phyloP scores from a whole-genome alignment of 169 alveolate species.

The Plasmodium cynomolgi region DNA sequence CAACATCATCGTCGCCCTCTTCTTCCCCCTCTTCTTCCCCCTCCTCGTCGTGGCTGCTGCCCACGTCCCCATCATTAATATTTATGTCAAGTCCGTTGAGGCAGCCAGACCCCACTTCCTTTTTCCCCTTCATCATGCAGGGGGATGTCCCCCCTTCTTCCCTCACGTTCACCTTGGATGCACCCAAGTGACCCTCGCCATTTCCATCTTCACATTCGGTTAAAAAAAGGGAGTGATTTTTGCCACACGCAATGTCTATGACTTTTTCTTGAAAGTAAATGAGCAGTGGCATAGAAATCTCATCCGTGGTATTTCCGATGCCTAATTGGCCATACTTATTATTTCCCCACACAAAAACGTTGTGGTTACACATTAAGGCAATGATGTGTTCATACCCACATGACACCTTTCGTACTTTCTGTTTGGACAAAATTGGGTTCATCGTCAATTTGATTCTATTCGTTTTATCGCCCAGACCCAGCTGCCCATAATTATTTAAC shows the following conservation, averaged over 20 bases:
- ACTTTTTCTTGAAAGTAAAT: constrained; percentile 63
- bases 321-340: constrained; percentile 95
- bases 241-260: constrained; percentile 68
- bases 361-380: constrained; percentile 89
- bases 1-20: background rate
- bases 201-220: constrained; percentile 18
- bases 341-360: constrained; percentile 95
- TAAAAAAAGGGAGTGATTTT: constrained; percentile 62
- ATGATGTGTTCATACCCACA: constrained; percentile 92
- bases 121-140: background rate
- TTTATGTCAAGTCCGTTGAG: constrained; percentile 23
- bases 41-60: background rate
- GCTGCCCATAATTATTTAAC: constrained; percentile 42
- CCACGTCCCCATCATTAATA: constrained; percentile 27
- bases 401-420: constrained; percentile 83
- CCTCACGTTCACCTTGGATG: background rate
- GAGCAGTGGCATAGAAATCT: constrained; percentile 52
- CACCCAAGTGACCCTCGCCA: background rate
- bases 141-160: background rate
- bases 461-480: constrained; percentile 67
- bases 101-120: background rate
- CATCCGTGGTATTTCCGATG: constrained; percentile 52
- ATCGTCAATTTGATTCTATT: constrained; percentile 66
- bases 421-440: constrained; percentile 74
- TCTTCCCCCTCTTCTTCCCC: background rate